Percentiles rank a stretch among this genome's conserved stretches.
Conservation (phyloP, 2,329 filamentous ascomycete species). For the Alternaria consortialis region DNA sequence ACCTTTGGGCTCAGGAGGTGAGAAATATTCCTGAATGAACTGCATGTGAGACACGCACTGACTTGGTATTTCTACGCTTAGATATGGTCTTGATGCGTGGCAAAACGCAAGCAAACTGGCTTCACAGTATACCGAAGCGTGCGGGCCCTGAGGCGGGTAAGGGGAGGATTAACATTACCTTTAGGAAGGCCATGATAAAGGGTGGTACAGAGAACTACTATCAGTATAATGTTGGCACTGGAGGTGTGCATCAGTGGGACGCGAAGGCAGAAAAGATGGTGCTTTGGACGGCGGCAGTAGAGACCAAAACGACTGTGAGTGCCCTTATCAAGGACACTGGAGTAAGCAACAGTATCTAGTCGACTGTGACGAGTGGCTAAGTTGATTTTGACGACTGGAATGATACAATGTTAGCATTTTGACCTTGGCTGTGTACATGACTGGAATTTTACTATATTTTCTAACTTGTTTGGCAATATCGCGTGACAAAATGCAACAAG, state of each 20-base stretch:
- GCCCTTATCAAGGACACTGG: background rate
- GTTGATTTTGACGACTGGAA: background rate
- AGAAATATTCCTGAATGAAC: too few relatives aligned
- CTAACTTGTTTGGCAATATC: background rate
- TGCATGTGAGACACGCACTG: too few relatives aligned
- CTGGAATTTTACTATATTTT: background rate
- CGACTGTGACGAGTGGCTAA: background rate
- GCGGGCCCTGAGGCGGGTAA: constrained; percentile 68
- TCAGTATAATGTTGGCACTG: constrained; percentile 79
- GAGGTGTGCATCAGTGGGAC: constrained; percentile 75
- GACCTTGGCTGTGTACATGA: background rate
- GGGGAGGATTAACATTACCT: constrained; percentile 78
- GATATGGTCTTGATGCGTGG: constrained; percentile 85
- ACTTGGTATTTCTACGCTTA: too few relatives aligned
- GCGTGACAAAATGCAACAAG: background rate
- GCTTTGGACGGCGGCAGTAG: constrained; percentile 38
- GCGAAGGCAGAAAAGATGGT: constrained; percentile 61
- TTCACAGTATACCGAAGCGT: constrained; percentile 80
- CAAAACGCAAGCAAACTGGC: constrained; percentile 74
- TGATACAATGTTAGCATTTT: background rate
- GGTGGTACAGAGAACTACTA: constrained; percentile 85
- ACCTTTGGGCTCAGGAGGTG: constrained; percentile 65
- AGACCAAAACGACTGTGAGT: background rate
- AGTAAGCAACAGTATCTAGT: background rate
- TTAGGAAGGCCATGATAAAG: constrained; percentile 73